phyloP scores from a whole-genome alignment of 345 rosid genomes.

The Linum usitatissimum region DNA sequence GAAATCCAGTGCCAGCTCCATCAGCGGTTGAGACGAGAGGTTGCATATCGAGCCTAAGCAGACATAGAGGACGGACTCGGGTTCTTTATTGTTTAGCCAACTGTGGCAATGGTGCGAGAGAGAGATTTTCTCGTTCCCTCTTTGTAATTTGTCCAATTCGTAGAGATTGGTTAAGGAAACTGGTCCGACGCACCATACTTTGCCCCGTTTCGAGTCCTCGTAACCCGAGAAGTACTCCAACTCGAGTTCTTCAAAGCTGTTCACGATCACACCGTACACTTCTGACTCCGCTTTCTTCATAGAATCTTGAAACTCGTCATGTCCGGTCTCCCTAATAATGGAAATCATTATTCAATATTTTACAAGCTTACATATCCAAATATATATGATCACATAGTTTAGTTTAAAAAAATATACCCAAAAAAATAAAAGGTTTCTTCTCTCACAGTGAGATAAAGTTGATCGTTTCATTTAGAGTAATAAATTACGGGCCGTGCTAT shows the following conservation, averaged over 20 bases:
- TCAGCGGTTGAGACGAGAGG: conserved; percentile 21
- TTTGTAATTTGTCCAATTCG: conserved; percentile 23
- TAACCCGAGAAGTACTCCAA: conserved; percentile 16
- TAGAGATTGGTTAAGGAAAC: conserved; percentile 27
- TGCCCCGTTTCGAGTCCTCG: conserved; percentile 12
- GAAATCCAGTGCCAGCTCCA: conserved; percentile 36
- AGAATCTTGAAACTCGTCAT: background rate
- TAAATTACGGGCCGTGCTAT: too few relatives aligned
- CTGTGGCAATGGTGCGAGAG: conserved; percentile 14
- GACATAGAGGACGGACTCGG: conserved; percentile 31
- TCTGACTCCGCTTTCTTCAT: conserved; percentile 6
- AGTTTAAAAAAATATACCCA: too few relatives aligned
- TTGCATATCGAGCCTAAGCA: conserved; percentile 36
- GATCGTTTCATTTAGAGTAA: too few relatives aligned
- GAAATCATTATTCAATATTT: too few relatives aligned
- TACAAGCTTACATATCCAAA: too few relatives aligned
- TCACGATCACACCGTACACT: conserved; percentile 25
- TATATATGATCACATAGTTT: too few relatives aligned
- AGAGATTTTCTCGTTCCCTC: conserved; percentile 24
- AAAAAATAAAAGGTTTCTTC: too few relatives aligned
- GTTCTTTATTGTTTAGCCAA: conserved; percentile 33
- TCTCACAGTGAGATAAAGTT: too few relatives aligned
- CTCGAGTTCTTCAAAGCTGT: conserved; percentile 36
- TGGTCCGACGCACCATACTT: conserved; percentile 42
- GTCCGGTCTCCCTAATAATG: conserved; percentile 1